Evolutionary conservation across 1,284 basidiomycete genomes (phyloP), one percentile per base, ranked within the genome.

Genomic region (Tilletiaria anomala): DNA sequence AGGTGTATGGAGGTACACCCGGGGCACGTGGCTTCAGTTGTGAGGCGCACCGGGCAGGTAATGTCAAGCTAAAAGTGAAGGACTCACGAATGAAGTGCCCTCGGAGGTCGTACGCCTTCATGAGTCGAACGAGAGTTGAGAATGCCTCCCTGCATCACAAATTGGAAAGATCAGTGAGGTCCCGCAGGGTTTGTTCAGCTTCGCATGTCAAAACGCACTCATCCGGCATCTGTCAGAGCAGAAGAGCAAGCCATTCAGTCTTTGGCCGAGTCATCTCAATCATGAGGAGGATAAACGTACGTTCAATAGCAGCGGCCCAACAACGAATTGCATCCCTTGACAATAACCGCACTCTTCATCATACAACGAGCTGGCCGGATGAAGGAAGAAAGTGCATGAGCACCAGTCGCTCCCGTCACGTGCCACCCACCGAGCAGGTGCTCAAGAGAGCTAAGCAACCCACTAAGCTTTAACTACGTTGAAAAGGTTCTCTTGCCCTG

Each of bases 81-180:
- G 10, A 44, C 43, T 32, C 33, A 44, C 43, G 89, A 12, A 93
- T 74, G 70, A 88, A 97, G 69, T 96, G 91, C 0, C 88, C 87
- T 37, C 91, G 78, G 2, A 97, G 73, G 64, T 91, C 89, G 67
- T 97, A 97, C 3, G 85, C 82, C 53, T 93, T 76, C 91, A 97
- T 97, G n/a, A 97, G 70, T 42, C 91, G 75, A n/a, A 94, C 87
- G 14, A 97, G 75, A 4, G 96, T 77, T 54, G 81, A 88, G 67
- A 97, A 97, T 0, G 91, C 91, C 69, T 97, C 91, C 70, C 94
- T 88, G 53, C 94, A 88, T 14, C 88, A 88, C 89, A 94, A 93
- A 8, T 29, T 32, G 5, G 20, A 18, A 14, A 31, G 14, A 19
- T 12, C 5, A 22, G 37, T 33, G 14, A 11, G 32, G 14, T 11